A percentile compares a stretch with the other conserved stretches of the same genome.
These are phyloP conservation scores for Penicillium sp. DNA, from an alignment of 2,329 filamentous ascomycete genomes.

Conservation along the genomic window DNA sequence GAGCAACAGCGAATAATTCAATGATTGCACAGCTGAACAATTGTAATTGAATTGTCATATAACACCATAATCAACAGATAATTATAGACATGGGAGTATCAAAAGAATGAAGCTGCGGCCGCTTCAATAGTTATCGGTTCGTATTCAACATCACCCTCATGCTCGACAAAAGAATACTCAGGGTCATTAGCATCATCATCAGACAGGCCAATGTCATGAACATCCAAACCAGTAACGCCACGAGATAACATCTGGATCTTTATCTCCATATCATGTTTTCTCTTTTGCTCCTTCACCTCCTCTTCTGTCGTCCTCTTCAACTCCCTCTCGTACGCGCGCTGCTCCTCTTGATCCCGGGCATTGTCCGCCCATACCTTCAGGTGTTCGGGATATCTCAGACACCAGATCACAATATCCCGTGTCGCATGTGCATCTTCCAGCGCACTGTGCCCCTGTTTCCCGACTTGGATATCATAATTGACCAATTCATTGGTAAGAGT, in stretches of 20 bases:
- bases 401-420: conserved; percentile 50
- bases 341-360: conserved; percentile 1
- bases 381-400: conserved; percentile 38
- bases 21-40: neutral
- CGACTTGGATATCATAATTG: conserved; percentile 34
- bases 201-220: neutral
- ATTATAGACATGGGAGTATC: neutral
- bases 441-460: conserved; percentile 44
- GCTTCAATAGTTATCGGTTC: neutral
- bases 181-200: neutral
- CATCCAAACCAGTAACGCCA: neutral
- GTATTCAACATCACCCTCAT: neutral
- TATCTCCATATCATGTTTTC: conserved; percentile 3
- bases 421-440: conserved; percentile 52
- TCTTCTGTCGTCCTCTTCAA: neutral
- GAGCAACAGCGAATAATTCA: neutral
- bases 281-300: neutral
- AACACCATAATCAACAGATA: neutral
- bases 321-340: neutral
- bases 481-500: conserved; percentile 36
- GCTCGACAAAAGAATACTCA: neutral
- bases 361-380: conserved; percentile 36
- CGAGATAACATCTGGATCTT: conserved; percentile 1
- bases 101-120: conserved; percentile 2
- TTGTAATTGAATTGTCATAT: neutral